A percentile compares a stretch with the other conserved stretches of the same genome.
These are phyloP conservation scores for Emmonsiellopsis sp. DNA, from an alignment of 2,329 filamentous ascomycete species.

Conservation along the genomic window DNA sequence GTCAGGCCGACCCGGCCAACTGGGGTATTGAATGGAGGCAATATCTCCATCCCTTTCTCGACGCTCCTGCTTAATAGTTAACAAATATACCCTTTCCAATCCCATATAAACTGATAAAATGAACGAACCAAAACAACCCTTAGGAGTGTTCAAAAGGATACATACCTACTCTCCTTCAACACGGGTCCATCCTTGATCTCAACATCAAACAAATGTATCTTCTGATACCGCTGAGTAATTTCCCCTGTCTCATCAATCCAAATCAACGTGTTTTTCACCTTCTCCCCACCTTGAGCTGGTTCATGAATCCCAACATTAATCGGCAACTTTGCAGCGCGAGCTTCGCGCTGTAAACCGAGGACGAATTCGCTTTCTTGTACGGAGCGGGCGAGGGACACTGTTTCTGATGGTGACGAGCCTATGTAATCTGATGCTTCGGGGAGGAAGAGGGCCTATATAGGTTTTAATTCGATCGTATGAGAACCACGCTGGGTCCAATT, in stretches of 20 bases:
- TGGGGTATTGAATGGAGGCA: slow-evolving; percentile 61
- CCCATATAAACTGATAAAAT: no score
- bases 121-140: no score
- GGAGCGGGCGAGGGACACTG: slow-evolving; percentile 60
- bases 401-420: slow-evolving; percentile 57
- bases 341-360: slow-evolving; percentile 60
- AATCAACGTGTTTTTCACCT: slow-evolving; percentile 55
- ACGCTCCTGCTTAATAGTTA: slow-evolving; percentile 43
- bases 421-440: slow-evolving; percentile 92
- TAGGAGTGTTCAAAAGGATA: slow-evolving; percentile 1
- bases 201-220: slow-evolving; percentile 82
- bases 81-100: not conserved
- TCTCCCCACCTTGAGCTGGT: slow-evolving; percentile 44
- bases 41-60: slow-evolving; percentile 56
- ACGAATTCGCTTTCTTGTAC: slow-evolving; percentile 64
- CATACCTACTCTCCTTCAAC: slow-evolving; percentile 52
- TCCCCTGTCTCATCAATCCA: slow-evolving; percentile 56
- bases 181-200: slow-evolving; percentile 48
- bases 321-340: slow-evolving; percentile 53
- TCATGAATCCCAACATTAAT: slow-evolving; percentile 88
- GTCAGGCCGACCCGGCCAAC: slow-evolving; percentile 68
- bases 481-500: slow-evolving; percentile 1
- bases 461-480: slow-evolving; percentile 1
- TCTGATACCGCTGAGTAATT: slow-evolving; percentile 65
- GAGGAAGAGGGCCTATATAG: slow-evolving; percentile 65